Conservation (phyloP, 805 yeast species). For the Kodamaea restingae region DNA sequence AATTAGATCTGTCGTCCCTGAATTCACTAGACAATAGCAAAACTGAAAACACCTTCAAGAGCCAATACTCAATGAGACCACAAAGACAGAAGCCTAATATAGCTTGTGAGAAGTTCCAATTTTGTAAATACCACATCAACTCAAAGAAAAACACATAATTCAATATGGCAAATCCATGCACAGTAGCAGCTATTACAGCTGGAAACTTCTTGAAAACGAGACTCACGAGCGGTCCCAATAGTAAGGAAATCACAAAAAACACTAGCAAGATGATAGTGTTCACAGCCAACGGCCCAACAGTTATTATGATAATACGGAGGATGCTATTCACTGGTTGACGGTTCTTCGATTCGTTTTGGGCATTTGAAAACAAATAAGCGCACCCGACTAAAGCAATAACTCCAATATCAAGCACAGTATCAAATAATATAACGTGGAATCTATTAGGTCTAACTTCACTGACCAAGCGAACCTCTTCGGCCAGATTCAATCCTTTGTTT, state of each 20-base stretch:
- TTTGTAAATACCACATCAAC: conserved; percentile 62
- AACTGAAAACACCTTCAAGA: conserved; percentile 50
- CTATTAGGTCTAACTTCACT: conserved; percentile 50
- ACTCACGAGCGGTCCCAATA: conserved; percentile 48
- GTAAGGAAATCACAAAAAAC: conserved; percentile 42
- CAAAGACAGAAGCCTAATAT: conserved; percentile 58
- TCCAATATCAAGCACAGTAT: conserved; percentile 35
- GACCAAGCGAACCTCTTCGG: conserved; percentile 37
- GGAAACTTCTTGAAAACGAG: conserved; percentile 46
- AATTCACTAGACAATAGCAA: conserved; percentile 58
- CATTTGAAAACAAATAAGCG: conserved; percentile 52
- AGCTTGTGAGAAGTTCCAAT: conserved; percentile 58
- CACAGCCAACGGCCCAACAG: conserved; percentile 45
- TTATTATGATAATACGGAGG: conserved; percentile 40
- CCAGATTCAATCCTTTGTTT: conserved; percentile 26
- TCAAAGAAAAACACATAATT: conserved; percentile 56
- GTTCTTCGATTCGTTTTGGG: conserved; percentile 45
- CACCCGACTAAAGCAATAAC: conserved; percentile 31
- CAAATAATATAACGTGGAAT: conserved; percentile 38
- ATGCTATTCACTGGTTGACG: conserved; percentile 37
- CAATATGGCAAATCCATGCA: conserved; percentile 52
- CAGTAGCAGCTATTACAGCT: conserved; percentile 49
- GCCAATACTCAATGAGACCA: conserved; percentile 51
- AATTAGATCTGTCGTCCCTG: conserved; percentile 53
- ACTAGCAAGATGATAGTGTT: conserved; percentile 39